Evolutionary conservation across 352 stramenopile genomes (phyloP).

Genomic region (Phytophthora fragariae): DNA sequence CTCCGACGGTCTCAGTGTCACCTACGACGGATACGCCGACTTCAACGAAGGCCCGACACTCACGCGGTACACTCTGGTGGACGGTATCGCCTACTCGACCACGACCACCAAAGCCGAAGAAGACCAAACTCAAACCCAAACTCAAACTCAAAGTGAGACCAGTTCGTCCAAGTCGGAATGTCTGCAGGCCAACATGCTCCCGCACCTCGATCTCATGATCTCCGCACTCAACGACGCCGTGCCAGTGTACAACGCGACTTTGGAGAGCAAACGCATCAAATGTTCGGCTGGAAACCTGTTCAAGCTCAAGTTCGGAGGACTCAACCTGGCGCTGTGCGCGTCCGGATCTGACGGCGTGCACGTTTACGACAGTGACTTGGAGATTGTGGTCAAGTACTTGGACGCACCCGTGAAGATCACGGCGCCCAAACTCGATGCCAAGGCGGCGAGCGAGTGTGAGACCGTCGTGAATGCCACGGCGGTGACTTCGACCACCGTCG

Average conservation of each 20-base stretch:
- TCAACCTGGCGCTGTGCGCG: slow-evolving; percentile 40
- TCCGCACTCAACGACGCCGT: slow-evolving; percentile 32
- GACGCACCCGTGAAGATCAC: slow-evolving; percentile 29
- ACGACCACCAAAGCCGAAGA: slow-evolving; percentile 16
- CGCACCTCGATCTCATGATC: slow-evolving; percentile 41
- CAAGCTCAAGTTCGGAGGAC: slow-evolving; percentile 38
- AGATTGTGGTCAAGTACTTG: slow-evolving; percentile 37
- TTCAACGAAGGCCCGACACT: slow-evolving; percentile 33
- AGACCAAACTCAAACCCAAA: slow-evolving; percentile 10
- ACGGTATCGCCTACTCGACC: slow-evolving; percentile 45
- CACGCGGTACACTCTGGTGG: slow-evolving; percentile 43
- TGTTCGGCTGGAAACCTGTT: slow-evolving; percentile 45
- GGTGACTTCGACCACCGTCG: slow-evolving; percentile 29
- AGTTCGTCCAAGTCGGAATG: slow-evolving; percentile 30
- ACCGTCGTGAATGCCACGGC: slow-evolving; percentile 22
- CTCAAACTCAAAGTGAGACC: background rate
- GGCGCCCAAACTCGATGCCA: slow-evolving; percentile 23
- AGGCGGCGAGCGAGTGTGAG: slow-evolving; percentile 21
- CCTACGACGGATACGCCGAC: slow-evolving; percentile 46
- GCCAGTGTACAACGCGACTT: slow-evolving; percentile 15
- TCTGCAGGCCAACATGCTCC: slow-evolving; percentile 25
- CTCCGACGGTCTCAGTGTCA: slow-evolving; percentile 31
- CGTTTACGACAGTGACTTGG: slow-evolving; percentile 43
- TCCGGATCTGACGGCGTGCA: slow-evolving; percentile 24
- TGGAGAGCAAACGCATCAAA: slow-evolving; percentile 32